These are phyloP conservation scores for Trametes sanguinea DNA, from an alignment of 768 basidiomycete genomes.

Conservation along the genomic window DNA sequence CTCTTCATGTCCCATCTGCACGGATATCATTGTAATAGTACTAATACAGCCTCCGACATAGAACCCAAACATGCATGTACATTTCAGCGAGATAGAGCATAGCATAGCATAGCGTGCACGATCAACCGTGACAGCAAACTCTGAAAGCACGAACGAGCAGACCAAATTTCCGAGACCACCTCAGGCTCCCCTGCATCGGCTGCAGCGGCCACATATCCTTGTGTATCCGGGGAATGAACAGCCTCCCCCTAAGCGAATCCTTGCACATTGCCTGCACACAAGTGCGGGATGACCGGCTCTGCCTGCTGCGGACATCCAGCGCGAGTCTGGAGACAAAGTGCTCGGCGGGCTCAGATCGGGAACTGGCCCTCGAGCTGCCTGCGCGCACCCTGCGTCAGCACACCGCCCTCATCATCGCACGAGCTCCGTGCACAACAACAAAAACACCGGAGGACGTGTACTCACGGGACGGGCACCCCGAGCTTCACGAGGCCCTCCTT, in stretches of 20 bases:
- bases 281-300: constrained; percentile 52
- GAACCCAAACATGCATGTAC: background rate
- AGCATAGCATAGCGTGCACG: background rate
- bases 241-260: constrained; percentile 25
- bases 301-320: constrained; percentile 31
- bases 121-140: constrained; percentile 3
- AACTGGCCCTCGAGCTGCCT: constrained; percentile 23
- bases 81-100: constrained; percentile 4
- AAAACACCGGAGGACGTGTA: background rate
- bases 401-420: background rate
- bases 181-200: background rate
- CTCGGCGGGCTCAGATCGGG: constrained; percentile 20
- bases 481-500: constrained; percentile 66
- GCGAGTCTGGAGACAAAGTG: constrained; percentile 34
- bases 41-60: constrained; percentile 18
- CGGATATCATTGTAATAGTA: constrained; percentile 16
- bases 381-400: constrained; percentile 4
- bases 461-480: constrained; percentile 48
- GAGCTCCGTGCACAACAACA: no score
- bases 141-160: constrained; percentile 7
- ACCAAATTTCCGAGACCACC: background rate
- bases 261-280: constrained; percentile 65
- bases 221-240: constrained; percentile 12
- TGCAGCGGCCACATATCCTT: background rate
- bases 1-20: background rate